Base-by-base conservation (phyloP, 805 yeast species). In the Candida broadrunensis region DNA sequence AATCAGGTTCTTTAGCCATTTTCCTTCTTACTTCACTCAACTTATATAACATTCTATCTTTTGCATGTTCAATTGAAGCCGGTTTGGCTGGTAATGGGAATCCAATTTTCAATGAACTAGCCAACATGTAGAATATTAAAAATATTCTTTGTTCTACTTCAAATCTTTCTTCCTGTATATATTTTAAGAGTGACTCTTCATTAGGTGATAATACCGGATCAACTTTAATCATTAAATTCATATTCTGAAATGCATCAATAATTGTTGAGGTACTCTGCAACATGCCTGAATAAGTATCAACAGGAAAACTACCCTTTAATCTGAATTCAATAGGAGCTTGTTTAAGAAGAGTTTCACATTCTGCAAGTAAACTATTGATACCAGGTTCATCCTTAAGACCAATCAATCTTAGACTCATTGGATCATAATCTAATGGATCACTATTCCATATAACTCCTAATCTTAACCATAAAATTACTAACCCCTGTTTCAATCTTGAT, bases 401-500 rank as follows among this genome's bases (percentile, higher is more conserved):
- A 27, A 66, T 55, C 9, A 73, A 52, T 24, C 35, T 38, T 31
- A 41, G 38, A 2, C 36, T 40, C 2, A 60, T 55, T 18, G 51
- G 52, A n/a, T 57, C 61, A 38, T 65, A 74, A 14, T 71, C 75
- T 45, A 87, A 61, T 1, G 90, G 88, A 48, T 85, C 91, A 36
- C 81, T 67, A 49, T 82, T 83, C 95, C 95, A 87, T 7, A 81
- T 72, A 17, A 88, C 73, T 1, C 96, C 96, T 74, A 87, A 73
- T 33, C 89, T 67, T 31, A 88, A 65, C 95, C 95, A 88, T 17
- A 86, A 66, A 2, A 81, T 63, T 0, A 88, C 77, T 17, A 87
- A 55, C 0, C 88, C 87, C 20, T 71, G 69, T 43, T 85, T 79
- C 44, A 87, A 63, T 36, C 88, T 65, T 12, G 78, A 68, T 35